phyloP scores from a whole-genome alignment of 1,284 basidiomycete species.

The Tranzscheliella williamsii region DNA sequence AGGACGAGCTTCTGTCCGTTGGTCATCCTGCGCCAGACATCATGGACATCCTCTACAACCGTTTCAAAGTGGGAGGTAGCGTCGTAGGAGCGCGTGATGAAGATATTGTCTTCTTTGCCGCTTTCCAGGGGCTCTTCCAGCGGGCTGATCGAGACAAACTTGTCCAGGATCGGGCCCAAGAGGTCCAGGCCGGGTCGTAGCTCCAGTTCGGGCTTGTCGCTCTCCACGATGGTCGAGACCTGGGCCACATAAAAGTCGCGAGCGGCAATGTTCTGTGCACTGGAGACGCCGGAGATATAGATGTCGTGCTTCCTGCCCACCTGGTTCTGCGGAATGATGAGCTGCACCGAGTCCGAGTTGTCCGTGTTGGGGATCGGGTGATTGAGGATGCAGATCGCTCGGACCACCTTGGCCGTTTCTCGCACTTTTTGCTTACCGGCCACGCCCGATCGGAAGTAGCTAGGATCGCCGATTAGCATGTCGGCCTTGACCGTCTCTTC shows the following conservation, averaged over 20 bases:
- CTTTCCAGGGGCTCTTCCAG: slow-evolving; percentile 85
- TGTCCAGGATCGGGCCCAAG: slow-evolving; percentile 90
- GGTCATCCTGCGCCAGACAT: slow-evolving; percentile 57
- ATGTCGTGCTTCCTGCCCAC: slow-evolving; percentile 94
- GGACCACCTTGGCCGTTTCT: slow-evolving; percentile 90
- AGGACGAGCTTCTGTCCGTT: slow-evolving; percentile 57
- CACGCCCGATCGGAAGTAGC: slow-evolving; percentile 79
- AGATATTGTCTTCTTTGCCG: slow-evolving; percentile 83
- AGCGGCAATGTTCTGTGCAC: slow-evolving; percentile 95
- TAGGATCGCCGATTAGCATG: slow-evolving; percentile 96
- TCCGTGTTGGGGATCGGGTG: slow-evolving; percentile 98
- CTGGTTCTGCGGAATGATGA: slow-evolving; percentile 99
- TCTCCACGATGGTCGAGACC: slow-evolving; percentile 98
- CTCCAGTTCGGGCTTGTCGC: slow-evolving; percentile 87
- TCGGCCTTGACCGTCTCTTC: slow-evolving; percentile 95
- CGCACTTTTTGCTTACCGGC: slow-evolving; percentile 72
- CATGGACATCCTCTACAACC: slow-evolving; percentile 63
- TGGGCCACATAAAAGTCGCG: slow-evolving; percentile 94
- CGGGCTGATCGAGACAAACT: slow-evolving; percentile 90
- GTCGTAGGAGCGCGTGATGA: slow-evolving; percentile 96
- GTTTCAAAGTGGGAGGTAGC: slow-evolving; percentile 99
- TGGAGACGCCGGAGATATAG: slow-evolving; percentile 95
- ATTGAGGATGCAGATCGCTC: slow-evolving; percentile 97
- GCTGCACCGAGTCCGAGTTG: slow-evolving; percentile 84
- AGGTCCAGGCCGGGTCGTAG: slow-evolving; percentile 87